Base-by-base conservation (phyloP, 345 rosid species). In the Luvunga scandens region DNA sequence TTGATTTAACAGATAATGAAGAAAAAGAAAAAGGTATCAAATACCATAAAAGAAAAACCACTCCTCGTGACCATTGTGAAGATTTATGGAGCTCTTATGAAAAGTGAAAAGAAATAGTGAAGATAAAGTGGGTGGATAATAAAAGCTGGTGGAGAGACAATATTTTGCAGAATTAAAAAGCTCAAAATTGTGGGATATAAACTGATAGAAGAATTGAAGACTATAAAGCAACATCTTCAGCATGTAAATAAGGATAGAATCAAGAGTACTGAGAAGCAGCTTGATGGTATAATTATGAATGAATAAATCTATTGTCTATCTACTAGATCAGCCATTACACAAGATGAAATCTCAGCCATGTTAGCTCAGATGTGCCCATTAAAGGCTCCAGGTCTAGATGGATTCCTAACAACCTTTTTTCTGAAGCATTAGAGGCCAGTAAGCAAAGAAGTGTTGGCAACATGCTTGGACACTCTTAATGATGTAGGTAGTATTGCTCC, bases 121-220 rank as follows among this genome's bases (percentile, higher is more conserved):
- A 16, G 6, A 50, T 1, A 4, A 18, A 13, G 6, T 16, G 21
- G 2, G 0, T 4, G n/a, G 57, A 19, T 53, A 1, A 53, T 53
- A 2, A 0, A 5, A 18, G 0, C 6, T 5, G 57, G 0, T 16
- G 0, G 1, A 5, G 1, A 18, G 7, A 10, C 1, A 50, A 42
- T 38, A 38, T 38, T 38, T 38, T 38, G 3, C 10, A 38, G 12
- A 38, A 38, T 38, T 38, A 38, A 38, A 38, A 38, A 0, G 9
- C 42, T 38, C 10, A 38, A 38, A 38, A 38, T 38, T 38, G 10
- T 9, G 10, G 0, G 8, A 2, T 38, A 10, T 3, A 45, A 13
- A 12, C 18, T 3, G 1, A 45, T 45, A 45, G 5, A 45, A 45
- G 50, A 45, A 12, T 3, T 45, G 1, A 39, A 45, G 50, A 13